Evolutionary conservation across 257 asterid genomes (phyloP).

Genomic region (Gentiana dahurica): DNA sequence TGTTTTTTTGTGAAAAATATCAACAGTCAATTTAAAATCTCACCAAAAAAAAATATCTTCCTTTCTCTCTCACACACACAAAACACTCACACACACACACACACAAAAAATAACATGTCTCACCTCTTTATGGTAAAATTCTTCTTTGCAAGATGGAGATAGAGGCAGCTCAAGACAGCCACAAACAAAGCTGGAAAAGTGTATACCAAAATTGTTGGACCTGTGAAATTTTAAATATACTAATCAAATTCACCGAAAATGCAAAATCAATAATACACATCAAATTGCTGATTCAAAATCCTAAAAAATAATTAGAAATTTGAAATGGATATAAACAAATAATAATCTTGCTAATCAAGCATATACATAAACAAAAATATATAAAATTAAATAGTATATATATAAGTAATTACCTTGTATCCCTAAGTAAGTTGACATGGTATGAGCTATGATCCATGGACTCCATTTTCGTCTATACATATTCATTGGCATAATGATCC

Average conservation of each 20-base stretch:
- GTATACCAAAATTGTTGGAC: constrained; percentile 36
- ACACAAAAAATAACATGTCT: no score
- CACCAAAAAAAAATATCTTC: no score
- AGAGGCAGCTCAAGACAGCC: constrained; percentile 64
- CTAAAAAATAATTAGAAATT: neutral
- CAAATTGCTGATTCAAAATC: neutral
- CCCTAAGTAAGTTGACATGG: constrained; percentile 64
- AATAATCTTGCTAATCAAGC: neutral
- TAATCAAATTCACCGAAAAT: no score
- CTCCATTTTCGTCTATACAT: constrained; percentile 41
- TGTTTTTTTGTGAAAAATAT: no score
- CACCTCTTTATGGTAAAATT: constrained; percentile 29
- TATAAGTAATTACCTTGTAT: constrained; percentile 37
- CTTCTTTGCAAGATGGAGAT: constrained; percentile 50
- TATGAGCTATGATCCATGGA: constrained; percentile 26
- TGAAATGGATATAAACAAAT: neutral
- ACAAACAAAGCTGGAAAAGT: constrained; percentile 48
- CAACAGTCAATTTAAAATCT: no score
- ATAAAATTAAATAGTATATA: neutral
- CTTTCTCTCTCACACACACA: no score
- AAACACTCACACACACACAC: no score
- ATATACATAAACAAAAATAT: neutral
- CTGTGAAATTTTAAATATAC: constrained; percentile 21
- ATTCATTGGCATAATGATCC: constrained; percentile 54
- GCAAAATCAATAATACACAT: no score